phyloP scores from a whole-genome alignment of 768 basidiomycete genomes.

The Peribolospora kevripleyi region DNA sequence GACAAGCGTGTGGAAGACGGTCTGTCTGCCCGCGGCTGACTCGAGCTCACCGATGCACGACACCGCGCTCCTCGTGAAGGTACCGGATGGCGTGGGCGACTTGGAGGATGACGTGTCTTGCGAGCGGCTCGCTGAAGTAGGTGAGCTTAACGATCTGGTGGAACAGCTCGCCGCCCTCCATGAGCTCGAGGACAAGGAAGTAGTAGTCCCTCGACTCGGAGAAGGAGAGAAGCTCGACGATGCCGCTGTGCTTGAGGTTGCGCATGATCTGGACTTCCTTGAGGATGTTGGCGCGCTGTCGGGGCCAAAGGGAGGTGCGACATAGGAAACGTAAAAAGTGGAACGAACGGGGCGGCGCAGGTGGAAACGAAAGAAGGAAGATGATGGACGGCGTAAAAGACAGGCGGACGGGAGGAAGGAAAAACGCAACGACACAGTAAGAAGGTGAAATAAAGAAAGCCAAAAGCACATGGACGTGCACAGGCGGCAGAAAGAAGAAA shows the following conservation, averaged over 20 bases:
- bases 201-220: slow-evolving; percentile 82
- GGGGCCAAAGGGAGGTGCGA: slow-evolving; percentile 6
- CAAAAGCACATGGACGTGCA: background rate
- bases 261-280: slow-evolving; percentile 99
- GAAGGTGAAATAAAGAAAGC: slow-evolving; percentile 5
- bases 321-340: background rate
- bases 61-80: slow-evolving; percentile 89
- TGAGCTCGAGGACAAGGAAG: slow-evolving; percentile 76
- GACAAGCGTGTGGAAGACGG: background rate
- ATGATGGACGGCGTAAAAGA: background rate
- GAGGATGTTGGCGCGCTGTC: slow-evolving; percentile 82
- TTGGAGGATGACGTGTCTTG: slow-evolving; percentile 89
- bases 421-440: too few species aligned
- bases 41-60: slow-evolving; percentile 53
- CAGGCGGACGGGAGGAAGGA: slow-evolving; percentile 6
- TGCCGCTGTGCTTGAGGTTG: slow-evolving; percentile 66
- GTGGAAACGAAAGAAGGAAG: slow-evolving; percentile 6
- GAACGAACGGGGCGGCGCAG: background rate
- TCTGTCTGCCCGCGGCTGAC: too few species aligned
- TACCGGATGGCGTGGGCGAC: slow-evolving; percentile 73
- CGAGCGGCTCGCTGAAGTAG: slow-evolving; percentile 92
- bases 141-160: slow-evolving; percentile 98
- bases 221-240: slow-evolving; percentile 77
- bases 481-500: background rate
- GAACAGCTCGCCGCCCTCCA: slow-evolving; percentile 89